Conservation (phyloP, 257 asterid species). For the Jaltomata sinuosa region DNA sequence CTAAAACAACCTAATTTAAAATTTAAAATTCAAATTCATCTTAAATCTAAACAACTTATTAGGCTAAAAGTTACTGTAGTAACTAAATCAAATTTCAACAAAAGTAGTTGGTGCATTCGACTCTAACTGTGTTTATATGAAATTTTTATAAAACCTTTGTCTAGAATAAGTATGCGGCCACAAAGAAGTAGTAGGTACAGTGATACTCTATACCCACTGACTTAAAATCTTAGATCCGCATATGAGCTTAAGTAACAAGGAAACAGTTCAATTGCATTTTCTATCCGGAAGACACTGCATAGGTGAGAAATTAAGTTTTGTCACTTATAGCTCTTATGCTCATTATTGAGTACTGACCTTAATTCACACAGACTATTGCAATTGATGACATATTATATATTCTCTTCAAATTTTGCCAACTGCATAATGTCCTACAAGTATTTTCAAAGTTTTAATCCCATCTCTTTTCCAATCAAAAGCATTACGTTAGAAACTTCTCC, state of each 20-base stretch:
- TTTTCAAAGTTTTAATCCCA: neutral
- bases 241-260: neutral
- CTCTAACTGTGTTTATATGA: neutral
- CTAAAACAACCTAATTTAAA: no score
- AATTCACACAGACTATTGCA: neutral
- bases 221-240: neutral
- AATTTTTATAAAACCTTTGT: neutral
- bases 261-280: neutral
- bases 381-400: neutral
- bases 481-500: neutral
- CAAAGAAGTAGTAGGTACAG: neutral
- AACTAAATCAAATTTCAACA: no score
- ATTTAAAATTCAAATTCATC: no score
- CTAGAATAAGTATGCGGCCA: neutral
- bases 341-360: neutral
- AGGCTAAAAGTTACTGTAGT: no score
- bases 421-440: neutral
- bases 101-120: neutral
- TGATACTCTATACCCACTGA: neutral
- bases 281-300: neutral
- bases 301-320: neutral
- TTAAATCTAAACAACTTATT: no score
- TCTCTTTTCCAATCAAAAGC: neutral
- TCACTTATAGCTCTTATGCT: neutral
- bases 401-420: neutral